phyloP scores from a whole-genome alignment of 2,329 filamentous ascomycete genomes.

The Xylaria polymorpha region DNA sequence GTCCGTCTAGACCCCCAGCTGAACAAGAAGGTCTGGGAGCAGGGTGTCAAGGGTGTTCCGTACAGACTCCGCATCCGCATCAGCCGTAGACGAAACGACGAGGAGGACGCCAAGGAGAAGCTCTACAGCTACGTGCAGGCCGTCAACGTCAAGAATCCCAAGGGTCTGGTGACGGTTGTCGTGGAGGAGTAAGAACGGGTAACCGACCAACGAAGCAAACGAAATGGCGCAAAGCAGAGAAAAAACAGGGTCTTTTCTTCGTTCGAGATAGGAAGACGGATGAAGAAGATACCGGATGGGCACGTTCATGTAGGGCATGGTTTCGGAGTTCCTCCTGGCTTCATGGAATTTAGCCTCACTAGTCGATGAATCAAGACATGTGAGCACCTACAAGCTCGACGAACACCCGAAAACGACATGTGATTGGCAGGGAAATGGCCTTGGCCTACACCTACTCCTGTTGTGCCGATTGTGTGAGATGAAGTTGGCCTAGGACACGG shows the following conservation, averaged over 20 bases:
- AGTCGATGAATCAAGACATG: constrained; percentile 56
- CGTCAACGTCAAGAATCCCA: constrained; percentile 99
- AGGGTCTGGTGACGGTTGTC: constrained; percentile 93
- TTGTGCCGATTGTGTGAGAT: constrained; percentile 19
- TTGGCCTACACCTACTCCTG: constrained; percentile 12
- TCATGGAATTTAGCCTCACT: constrained; percentile 58
- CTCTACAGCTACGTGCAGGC: constrained; percentile 99
- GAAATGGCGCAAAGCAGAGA: constrained; percentile 41
- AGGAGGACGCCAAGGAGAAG: constrained; percentile 99
- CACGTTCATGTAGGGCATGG: constrained; percentile 57
- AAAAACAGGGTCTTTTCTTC: constrained; percentile 44
- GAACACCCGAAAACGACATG: constrained; percentile 21
- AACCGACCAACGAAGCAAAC: constrained; percentile 33
- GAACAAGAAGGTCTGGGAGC: constrained; percentile 99
- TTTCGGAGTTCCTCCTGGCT: constrained; percentile 57
- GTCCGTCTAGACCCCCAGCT: constrained; percentile 98
- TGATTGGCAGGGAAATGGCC: constrained; percentile 26
- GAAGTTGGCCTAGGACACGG: background rate
- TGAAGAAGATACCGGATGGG: constrained; percentile 49
- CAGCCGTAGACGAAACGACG: constrained; percentile 99
- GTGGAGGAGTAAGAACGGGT: constrained; percentile 74
- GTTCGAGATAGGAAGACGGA: constrained; percentile 36
- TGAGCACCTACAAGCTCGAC: constrained; percentile 45
- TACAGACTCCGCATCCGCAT: constrained; percentile 98
- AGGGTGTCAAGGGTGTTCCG: constrained; percentile 97